phyloP scores from a whole-genome alignment of 768 basidiomycete species.

The Cystofilobasidium ferigula region DNA sequence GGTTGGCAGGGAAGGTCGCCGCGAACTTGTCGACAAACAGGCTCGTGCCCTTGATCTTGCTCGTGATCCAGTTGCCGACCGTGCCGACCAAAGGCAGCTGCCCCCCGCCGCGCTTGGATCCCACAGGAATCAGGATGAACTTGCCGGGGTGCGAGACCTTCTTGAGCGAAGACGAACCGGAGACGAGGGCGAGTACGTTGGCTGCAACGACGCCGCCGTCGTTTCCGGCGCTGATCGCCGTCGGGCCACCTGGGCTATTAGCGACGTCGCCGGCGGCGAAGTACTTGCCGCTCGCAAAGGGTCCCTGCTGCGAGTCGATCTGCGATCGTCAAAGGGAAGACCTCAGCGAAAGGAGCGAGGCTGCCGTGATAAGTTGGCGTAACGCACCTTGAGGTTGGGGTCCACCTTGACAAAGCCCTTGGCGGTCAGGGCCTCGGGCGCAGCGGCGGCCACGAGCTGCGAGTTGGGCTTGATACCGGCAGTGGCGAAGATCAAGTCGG shows the following conservation, averaged over 20 bases:
- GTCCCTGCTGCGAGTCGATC: background rate
- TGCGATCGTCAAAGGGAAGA: background rate
- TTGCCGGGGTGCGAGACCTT: background rate
- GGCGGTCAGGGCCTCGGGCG: background rate
- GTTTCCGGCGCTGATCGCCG: slow-evolving; percentile 4
- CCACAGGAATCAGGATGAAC: slow-evolving; percentile 10
- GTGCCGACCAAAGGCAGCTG: slow-evolving; percentile 9
- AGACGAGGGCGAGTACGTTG: slow-evolving; percentile 6
- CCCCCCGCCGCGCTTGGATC: background rate
- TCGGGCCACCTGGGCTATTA: background rate
- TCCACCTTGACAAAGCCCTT: slow-evolving; percentile 12
- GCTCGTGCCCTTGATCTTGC: background rate
- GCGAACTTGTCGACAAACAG: slow-evolving; percentile 6
- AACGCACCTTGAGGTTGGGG: slow-evolving; percentile 1
- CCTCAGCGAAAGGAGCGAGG: background rate
- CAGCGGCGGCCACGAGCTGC: background rate
- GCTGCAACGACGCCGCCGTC: slow-evolving; percentile 1
- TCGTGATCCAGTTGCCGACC: slow-evolving; percentile 5
- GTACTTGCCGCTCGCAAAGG: background rate
- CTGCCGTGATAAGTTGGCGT: background rate
- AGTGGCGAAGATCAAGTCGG: slow-evolving; percentile 19
- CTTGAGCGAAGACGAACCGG: background rate
- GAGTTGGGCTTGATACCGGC: slow-evolving; percentile 13
- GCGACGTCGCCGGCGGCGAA: slow-evolving; percentile 22
- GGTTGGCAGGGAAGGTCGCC: background rate